Evolutionary conservation across 2,329 filamentous ascomycete genomes (phyloP).

Genomic region (Colletotrichum eleusines): DNA sequence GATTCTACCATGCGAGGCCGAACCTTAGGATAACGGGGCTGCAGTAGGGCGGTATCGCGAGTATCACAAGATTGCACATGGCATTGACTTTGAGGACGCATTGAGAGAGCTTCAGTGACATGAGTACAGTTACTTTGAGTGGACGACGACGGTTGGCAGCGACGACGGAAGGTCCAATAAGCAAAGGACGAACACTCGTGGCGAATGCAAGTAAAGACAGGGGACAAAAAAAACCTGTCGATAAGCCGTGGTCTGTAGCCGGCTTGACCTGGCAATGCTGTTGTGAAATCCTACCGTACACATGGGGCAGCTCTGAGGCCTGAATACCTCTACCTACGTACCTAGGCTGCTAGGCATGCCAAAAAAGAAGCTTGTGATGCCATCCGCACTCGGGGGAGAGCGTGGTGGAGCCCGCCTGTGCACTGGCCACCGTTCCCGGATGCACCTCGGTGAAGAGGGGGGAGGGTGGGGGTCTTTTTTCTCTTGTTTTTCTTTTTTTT

Average conservation of each 20-base stretch:
- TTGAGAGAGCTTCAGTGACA: not conserved
- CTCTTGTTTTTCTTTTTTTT: not conserved
- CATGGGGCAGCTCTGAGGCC: too few species aligned
- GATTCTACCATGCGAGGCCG: not conserved
- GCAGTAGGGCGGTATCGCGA: not conserved
- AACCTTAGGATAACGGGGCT: not conserved
- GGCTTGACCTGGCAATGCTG: too few species aligned
- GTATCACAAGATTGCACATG: not conserved
- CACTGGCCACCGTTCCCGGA: conserved; percentile 16
- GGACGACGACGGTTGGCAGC: not conserved
- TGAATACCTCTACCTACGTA: too few species aligned
- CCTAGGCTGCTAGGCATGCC: not conserved
- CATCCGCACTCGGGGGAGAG: conserved; percentile 17
- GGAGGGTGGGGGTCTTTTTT: too few species aligned
- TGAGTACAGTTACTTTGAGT: not conserved
- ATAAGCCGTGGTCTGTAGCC: too few species aligned
- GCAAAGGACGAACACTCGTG: not conserved
- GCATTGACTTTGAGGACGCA: not conserved
- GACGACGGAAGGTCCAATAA: not conserved
- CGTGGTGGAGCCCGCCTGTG: not conserved
- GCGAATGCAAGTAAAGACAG: not conserved
- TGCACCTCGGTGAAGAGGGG: conserved; percentile 16
- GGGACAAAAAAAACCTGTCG: too few species aligned
- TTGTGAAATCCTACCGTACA: too few species aligned
- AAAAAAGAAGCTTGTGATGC: conserved; percentile 36